Evolutionary conservation across 257 asterid genomes (phyloP).

Genomic region (Lycium barbarum): DNA sequence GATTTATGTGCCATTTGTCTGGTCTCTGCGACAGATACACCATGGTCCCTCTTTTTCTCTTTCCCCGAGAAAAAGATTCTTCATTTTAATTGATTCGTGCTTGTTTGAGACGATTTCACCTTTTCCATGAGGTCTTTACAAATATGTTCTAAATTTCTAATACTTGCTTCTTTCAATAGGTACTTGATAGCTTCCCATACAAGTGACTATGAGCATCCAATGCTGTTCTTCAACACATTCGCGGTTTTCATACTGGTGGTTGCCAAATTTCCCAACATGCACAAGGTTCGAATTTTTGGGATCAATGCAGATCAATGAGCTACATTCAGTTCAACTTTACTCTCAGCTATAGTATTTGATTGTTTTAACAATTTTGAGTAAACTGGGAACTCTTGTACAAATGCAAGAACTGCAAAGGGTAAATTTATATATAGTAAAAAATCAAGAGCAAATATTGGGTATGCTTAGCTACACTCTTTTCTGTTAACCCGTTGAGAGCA

Average conservation of each 20-base stretch:
- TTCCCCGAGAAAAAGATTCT: neutral
- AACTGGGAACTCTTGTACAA: slow-evolving; percentile 27
- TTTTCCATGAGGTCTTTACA: neutral
- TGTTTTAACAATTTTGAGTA: neutral
- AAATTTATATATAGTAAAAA: slow-evolving; percentile 12
- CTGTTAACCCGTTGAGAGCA: neutral
- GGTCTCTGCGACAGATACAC: neutral
- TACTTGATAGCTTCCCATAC: slow-evolving; percentile 96
- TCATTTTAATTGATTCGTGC: neutral
- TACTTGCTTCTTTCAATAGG: slow-evolving; percentile 49
- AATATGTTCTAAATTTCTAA: neutral
- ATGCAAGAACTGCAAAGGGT: slow-evolving; percentile 29
- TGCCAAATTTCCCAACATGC: slow-evolving; percentile 96
- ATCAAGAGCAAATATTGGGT: neutral
- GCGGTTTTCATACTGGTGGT: slow-evolving; percentile 87
- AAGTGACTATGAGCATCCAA: slow-evolving; percentile 85
- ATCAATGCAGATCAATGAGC: slow-evolving; percentile 80
- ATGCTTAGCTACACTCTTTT: neutral
- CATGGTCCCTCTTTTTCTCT: neutral
- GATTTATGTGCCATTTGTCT: neutral
- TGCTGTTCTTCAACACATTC: slow-evolving; percentile 85
- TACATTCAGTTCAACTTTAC: slow-evolving; percentile 15
- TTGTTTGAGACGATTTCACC: slow-evolving; percentile 21
- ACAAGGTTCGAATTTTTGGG: slow-evolving; percentile 97
- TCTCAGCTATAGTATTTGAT: slow-evolving; percentile 18